phyloP scores from a whole-genome alignment of 208 protist species.

The Acanthamoeba sp. region DNA sequence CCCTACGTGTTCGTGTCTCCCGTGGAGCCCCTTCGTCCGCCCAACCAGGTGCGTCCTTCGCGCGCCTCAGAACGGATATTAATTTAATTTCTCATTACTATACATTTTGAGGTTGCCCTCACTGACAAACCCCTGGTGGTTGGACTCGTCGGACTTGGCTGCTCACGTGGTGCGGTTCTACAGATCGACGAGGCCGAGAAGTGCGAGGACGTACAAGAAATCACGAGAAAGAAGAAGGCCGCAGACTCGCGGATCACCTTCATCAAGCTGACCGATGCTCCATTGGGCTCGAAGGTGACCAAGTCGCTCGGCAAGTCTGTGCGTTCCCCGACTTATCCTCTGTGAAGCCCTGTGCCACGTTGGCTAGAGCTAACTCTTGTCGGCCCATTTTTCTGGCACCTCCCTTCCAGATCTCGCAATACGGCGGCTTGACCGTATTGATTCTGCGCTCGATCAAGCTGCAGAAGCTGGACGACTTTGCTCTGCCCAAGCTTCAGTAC shows the following conservation, averaged over 20 bases:
- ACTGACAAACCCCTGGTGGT: too few relatives aligned
- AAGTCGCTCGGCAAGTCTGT: conserved; percentile 63
- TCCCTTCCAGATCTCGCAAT: conserved; percentile 57
- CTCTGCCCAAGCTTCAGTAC: conserved; percentile 55
- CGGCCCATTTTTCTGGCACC: background rate
- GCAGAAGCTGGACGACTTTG: conserved; percentile 66
- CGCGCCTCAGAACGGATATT: background rate
- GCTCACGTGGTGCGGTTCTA: background rate
- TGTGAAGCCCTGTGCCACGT: too few relatives aligned
- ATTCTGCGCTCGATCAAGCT: conserved; percentile 32
- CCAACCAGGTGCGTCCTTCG: background rate
- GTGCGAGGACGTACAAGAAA: conserved; percentile 34
- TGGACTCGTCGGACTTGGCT: too few relatives aligned
- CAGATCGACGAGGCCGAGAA: conserved; percentile 46
- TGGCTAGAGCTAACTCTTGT: background rate
- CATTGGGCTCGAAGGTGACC: background rate
- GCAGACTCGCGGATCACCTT: conserved; percentile 19
- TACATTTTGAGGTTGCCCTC: too few relatives aligned
- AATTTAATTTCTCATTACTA: background rate
- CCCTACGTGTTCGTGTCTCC: conserved; percentile 48
- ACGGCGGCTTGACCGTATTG: conserved; percentile 1
- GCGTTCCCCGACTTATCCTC: background rate
- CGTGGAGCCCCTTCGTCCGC: conserved; percentile 19
- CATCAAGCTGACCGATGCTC: conserved; percentile 23
- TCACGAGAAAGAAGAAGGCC: conserved; percentile 55